Conservation (phyloP, 768 basidiomycete species). For the Lentinula sp. region DNA sequence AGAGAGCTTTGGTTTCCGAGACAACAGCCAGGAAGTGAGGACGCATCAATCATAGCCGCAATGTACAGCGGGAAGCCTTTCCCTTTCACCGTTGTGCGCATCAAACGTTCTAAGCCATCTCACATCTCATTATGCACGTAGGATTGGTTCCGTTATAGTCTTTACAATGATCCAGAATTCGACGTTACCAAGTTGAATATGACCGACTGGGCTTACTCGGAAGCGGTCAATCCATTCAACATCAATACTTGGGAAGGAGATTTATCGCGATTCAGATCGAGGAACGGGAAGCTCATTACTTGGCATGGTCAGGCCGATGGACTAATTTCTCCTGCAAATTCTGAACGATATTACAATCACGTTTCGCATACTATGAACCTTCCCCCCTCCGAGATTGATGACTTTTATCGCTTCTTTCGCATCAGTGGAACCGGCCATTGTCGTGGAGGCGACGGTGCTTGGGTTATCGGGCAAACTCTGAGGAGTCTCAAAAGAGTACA, state of each 20-base stretch:
- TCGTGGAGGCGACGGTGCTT: slow-evolving; percentile 11
- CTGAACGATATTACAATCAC: slow-evolving; percentile 11
- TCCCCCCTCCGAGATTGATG: slow-evolving; percentile 10
- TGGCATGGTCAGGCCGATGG: slow-evolving; percentile 14
- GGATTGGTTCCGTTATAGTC: slow-evolving; percentile 6
- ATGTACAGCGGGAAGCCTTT: slow-evolving; percentile 4
- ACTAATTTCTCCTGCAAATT: slow-evolving; percentile 13
- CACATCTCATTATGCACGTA: background rate
- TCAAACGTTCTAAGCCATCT: background rate
- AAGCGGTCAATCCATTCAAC: slow-evolving; percentile 3
- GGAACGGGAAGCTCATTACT: slow-evolving; percentile 15
- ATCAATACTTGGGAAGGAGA: slow-evolving; percentile 10
- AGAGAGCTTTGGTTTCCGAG: slow-evolving; percentile 9
- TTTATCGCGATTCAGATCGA: slow-evolving; percentile 9
- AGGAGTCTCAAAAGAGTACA: background rate
- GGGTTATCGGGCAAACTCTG: slow-evolving; percentile 11
- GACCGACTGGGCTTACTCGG: background rate
- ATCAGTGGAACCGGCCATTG: slow-evolving; percentile 18
- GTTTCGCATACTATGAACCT: slow-evolving; percentile 13
- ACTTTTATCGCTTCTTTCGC: slow-evolving; percentile 17
- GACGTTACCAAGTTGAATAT: slow-evolving; percentile 1
- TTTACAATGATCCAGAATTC: slow-evolving; percentile 3
- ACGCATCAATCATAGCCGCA: background rate
- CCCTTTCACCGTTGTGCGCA: slow-evolving; percentile 1
- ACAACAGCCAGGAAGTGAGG: slow-evolving; percentile 12